Percentiles rank a stretch among this genome's conserved stretches.
Evolutionary conservation across 2,329 filamentous ascomycete species (phyloP).

Genomic region (Furcasterigmium sp.): DNA sequence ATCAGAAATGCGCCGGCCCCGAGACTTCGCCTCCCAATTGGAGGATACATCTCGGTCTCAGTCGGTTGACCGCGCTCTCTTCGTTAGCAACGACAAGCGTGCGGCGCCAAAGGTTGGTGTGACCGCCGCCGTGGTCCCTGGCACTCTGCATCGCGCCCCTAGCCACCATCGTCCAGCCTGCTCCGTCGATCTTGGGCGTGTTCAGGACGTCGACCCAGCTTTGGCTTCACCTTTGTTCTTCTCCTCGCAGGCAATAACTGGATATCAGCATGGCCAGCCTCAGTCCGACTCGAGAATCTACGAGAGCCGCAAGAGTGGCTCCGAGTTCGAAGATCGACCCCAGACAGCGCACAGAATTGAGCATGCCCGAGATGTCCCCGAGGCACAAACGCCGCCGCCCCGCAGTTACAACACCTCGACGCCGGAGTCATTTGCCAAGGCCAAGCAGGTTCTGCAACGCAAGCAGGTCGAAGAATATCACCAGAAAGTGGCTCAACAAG

Average conservation of each 20-base stretch:
- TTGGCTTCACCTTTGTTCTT: conserved; percentile 32
- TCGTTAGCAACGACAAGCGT: conserved; percentile 58
- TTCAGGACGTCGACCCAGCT: conserved; percentile 18
- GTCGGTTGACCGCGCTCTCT: conserved; percentile 59
- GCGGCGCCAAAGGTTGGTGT: conserved; percentile 58
- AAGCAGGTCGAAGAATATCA: conserved; percentile 27
- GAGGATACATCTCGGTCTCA: conserved; percentile 50
- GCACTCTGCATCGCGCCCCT: conserved; percentile 42
- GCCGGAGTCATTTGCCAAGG: conserved; percentile 31
- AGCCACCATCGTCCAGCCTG: conserved; percentile 38
- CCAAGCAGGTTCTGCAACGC: conserved; percentile 25
- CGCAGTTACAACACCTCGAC: conserved; percentile 31
- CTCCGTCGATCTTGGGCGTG: conserved; percentile 33
- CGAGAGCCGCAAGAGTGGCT: conserved; percentile 24
- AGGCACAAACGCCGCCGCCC: conserved; percentile 27
- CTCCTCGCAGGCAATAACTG: conserved; percentile 28
- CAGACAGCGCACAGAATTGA: conserved; percentile 40
- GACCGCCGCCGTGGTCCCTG: conserved; percentile 56
- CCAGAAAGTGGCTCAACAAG: conserved; percentile 21
- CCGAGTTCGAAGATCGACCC: conserved; percentile 39
- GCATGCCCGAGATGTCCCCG: conserved; percentile 21
- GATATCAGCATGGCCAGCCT: conserved; percentile 37
- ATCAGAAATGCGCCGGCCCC: conserved; percentile 28
- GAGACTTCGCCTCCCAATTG: conserved; percentile 32
- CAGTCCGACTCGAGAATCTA: conserved; percentile 40